Base-by-base conservation (phyloP, 2,329 filamentous ascomycete genomes). In the Microsporum canis region DNA sequence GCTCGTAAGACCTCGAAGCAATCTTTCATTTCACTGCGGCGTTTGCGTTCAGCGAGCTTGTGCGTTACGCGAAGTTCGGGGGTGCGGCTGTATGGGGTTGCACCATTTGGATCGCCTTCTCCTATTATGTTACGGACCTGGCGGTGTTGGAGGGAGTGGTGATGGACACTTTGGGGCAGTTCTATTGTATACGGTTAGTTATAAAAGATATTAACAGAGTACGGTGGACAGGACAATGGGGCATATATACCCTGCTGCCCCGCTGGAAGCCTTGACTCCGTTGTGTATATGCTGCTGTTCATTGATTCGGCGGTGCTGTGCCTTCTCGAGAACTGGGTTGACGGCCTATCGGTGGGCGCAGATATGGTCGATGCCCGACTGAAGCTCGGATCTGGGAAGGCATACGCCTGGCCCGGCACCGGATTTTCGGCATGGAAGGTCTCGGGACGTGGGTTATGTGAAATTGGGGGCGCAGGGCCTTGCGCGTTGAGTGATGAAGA, bases 11-110 rank as follows among this genome's bases (percentile, higher is more conserved):
- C 68, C 65, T 80, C 78, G 63, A 80, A 80, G 57, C 77, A 78
- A 65, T 79, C 77, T 63, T 80, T 80, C 78, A 80, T 80, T 64
- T 80, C 78, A 61, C 77, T 79, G 53, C 78, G 76, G 41, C 78
- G 76, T 66, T 80, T 80, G 14, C 78, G 72, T 69, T 80, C 78
- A 14, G 78, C 78, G 31, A 80, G 66, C 63, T 80, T 80, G 63
- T 80, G 78, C 7, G 77, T 79, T 14, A 79, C 75, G 55, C 78
- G 71, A 49, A 80, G 68, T 66, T 79, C 78, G 1, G 78, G 78
- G 1, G 78, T 80, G 49, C 78, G 70, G 63, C 77, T 79, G 64
- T 80, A 80, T 0, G 78, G 77, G 1, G 77, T 78, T 53, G 70
- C 71, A 49, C 72, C 71, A 58, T 72, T 71, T 12, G 71, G 70